Evolutionary conservation across 177 flowering plant species (phyloP).

Genomic region (Vitis hybrid): DNA sequence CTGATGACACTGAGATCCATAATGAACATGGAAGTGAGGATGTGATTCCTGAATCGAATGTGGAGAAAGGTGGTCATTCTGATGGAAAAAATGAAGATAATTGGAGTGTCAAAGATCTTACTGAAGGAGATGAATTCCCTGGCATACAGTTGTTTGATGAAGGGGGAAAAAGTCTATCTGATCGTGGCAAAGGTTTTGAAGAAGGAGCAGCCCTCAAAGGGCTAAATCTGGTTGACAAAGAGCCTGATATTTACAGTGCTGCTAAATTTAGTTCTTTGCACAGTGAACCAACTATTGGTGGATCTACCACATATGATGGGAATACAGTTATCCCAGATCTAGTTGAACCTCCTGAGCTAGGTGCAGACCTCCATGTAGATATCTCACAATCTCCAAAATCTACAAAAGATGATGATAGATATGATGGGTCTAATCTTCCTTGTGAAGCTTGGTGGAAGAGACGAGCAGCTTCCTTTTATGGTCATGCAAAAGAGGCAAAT

Average conservation of each 20-base stretch:
- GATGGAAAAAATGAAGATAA: constrained; percentile 28
- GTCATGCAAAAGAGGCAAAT: constrained; percentile 82
- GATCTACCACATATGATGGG: constrained; percentile 33
- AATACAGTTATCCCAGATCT: constrained; percentile 23
- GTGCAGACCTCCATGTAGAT: constrained; percentile 28
- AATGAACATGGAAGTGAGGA: constrained; percentile 29
- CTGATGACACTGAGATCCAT: constrained; percentile 35
- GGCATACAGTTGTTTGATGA: constrained; percentile 39
- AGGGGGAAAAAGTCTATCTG: constrained; percentile 31
- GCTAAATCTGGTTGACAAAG: constrained; percentile 44
- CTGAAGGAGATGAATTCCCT: constrained; percentile 35
- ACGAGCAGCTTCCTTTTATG: constrained; percentile 63
- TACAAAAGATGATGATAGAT: constrained; percentile 38
- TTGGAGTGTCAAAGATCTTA: constrained; percentile 27
- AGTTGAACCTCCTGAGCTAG: constrained; percentile 37
- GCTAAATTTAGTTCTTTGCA: constrained; percentile 46
- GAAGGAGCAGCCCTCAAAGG: constrained; percentile 34
- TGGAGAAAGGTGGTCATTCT: constrained; percentile 31
- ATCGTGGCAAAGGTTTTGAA: constrained; percentile 26
- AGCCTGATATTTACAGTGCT: constrained; percentile 41
- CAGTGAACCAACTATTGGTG: constrained; percentile 47
- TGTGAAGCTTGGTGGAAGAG: constrained; percentile 96
- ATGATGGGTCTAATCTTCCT: constrained; percentile 47
- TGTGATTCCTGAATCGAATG: constrained; percentile 19
- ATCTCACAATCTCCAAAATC: constrained; percentile 26